These are phyloP conservation scores for Thraustotheca clavata DNA, from an alignment of 352 stramenopile species.

Conservation along the genomic window DNA sequence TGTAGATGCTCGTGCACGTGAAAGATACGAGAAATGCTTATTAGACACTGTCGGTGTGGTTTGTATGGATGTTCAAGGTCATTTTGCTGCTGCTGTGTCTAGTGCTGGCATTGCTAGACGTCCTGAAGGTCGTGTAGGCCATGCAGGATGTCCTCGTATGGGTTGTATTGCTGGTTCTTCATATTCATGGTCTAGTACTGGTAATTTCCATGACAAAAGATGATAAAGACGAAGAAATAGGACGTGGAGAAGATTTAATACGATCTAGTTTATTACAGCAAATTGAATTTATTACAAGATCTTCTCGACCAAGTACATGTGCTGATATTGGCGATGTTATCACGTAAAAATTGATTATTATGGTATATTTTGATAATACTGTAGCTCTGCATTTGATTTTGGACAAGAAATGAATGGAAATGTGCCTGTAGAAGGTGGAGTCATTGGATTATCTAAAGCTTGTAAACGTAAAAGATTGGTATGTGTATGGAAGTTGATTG, in stretches of 20 bases:
- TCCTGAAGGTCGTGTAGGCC: conserved; percentile 46
- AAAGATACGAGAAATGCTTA: conserved; percentile 14
- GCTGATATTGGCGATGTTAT: conserved; percentile 31
- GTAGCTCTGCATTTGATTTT: conserved; percentile 25
- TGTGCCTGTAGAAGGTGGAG: conserved; percentile 43
- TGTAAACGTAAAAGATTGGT: no score
- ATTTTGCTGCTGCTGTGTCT: conserved; percentile 48
- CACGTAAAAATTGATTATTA: conserved; percentile 7
- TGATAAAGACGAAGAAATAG: conserved; percentile 31
- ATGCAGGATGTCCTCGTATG: conserved; percentile 55
- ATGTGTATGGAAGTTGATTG: no score
- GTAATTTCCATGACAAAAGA: not conserved
- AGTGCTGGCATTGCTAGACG: conserved; percentile 65
- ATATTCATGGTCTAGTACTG: not conserved
- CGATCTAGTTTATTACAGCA: conserved; percentile 38
- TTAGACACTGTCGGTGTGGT: conserved; percentile 59
- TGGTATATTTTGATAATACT: conserved; percentile 12
- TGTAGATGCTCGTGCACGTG: conserved; percentile 30
- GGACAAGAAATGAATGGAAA: conserved; percentile 30
- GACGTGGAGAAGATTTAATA: conserved; percentile 62
- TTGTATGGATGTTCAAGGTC: conserved; percentile 43
- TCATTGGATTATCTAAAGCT: conserved; percentile 42
- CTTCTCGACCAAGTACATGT: no score
- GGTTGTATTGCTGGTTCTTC: conserved; percentile 33
- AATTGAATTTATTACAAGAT: no score